phyloP scores from a whole-genome alignment of 2,329 filamentous ascomycete genomes.

The Dactylellina sp. region DNA sequence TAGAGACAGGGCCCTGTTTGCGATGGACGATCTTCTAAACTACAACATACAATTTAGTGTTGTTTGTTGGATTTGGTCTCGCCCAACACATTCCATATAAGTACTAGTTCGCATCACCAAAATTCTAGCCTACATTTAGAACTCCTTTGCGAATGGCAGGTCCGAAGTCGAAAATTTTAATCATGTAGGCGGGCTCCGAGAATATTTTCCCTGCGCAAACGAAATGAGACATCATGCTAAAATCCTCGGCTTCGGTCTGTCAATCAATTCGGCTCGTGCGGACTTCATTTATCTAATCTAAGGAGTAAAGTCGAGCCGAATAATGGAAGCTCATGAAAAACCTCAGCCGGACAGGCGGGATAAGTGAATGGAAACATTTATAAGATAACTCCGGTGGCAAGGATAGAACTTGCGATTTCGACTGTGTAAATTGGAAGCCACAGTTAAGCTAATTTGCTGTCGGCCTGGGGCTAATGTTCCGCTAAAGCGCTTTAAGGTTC shows the following conservation, averaged over 20 bases:
- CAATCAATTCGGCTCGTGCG: neutral
- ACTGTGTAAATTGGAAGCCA: neutral
- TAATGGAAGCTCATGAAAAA: slow-evolving; percentile 19
- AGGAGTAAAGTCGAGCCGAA: slow-evolving; percentile 19
- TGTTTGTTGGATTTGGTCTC: slow-evolving; percentile 15
- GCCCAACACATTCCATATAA: slow-evolving; percentile 22
- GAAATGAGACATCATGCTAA: neutral
- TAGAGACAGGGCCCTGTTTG: too few relatives aligned
- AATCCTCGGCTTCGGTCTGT: neutral
- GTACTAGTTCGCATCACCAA: too few relatives aligned
- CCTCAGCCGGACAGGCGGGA: neutral
- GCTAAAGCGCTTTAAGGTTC: neutral
- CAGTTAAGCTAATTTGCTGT: neutral
- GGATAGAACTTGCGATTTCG: neutral
- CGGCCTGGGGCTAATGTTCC: neutral
- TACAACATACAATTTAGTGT: slow-evolving; percentile 2
- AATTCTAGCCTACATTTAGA: neutral
- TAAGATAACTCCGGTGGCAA: neutral
- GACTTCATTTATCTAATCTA: neutral
- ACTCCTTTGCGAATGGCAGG: slow-evolving; percentile 12
- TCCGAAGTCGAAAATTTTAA: neutral
- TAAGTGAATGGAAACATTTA: neutral
- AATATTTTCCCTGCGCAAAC: neutral
- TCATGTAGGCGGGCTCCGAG: neutral
- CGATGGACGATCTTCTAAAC: too few relatives aligned